A percentile compares a stretch with the other conserved stretches of the same genome.
Evolutionary conservation across 371 early-diverging fungal genomes (phyloP).

Genomic region (Gilbertella persicaria): DNA sequence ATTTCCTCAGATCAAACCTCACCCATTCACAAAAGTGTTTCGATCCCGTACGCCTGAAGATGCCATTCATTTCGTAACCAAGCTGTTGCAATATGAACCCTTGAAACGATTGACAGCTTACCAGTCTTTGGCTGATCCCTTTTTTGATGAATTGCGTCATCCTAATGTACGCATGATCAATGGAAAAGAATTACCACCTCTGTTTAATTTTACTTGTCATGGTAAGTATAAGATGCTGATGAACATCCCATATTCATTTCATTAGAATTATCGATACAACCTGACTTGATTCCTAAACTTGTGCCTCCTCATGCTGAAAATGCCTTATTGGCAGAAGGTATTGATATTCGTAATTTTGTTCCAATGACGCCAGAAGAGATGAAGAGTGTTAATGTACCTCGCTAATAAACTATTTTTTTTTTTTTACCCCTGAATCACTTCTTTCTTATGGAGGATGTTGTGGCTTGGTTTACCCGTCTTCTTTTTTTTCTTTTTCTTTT

Average conservation of each 20-base stretch:
- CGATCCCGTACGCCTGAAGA: constrained; percentile 82
- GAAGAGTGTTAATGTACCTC: constrained; percentile 23
- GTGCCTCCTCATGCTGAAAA: constrained; percentile 66
- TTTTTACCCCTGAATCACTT: too few relatives aligned
- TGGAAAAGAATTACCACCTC: constrained; percentile 80
- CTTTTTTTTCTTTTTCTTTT: neutral
- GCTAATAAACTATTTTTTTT: constrained; percentile 6
- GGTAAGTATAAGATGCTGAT: constrained; percentile 48
- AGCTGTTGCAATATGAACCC: constrained; percentile 96
- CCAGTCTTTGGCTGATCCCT: constrained; percentile 93
- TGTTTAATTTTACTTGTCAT: constrained; percentile 89
- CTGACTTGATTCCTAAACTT: constrained; percentile 55
- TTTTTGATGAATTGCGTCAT: constrained; percentile 94
- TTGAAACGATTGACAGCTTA: constrained; percentile 86
- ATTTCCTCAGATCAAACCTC: constrained; percentile 96
- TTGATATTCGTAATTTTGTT: constrained; percentile 48
- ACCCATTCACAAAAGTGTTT: constrained; percentile 81
- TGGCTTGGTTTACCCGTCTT: neutral
- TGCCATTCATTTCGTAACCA: constrained; percentile 86
- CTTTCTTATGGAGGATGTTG: neutral
- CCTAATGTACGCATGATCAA: constrained; percentile 80
- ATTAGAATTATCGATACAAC: constrained; percentile 53
- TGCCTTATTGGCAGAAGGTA: constrained; percentile 49
- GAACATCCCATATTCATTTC: neutral
- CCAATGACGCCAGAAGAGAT: constrained; percentile 42